A percentile compares a stretch with the other conserved stretches of the same genome.
Conservation (phyloP, 164 flowering plant genomes). For the Nymphaea colorata region DNA sequence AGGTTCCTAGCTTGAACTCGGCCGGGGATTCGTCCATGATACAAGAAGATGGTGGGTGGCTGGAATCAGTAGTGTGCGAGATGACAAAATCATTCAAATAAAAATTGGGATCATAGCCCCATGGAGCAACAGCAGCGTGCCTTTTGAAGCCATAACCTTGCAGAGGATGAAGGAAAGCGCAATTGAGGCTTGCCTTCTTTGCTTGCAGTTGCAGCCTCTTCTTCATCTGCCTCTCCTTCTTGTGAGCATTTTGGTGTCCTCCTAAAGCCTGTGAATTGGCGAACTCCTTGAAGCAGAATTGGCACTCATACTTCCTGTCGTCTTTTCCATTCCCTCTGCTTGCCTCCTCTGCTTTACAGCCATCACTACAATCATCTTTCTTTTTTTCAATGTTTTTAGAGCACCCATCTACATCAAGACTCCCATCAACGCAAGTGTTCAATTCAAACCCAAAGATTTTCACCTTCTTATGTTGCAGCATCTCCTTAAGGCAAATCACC, state of each 20-base stretch:
- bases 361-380: neutral
- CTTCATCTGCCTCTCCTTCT: constrained; percentile 84
- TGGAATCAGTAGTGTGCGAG: neutral
- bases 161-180: constrained; percentile 42
- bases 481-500: constrained; percentile 13
- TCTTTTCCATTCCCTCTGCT: constrained; percentile 6
- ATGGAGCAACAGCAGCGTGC: constrained; percentile 15
- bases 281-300: constrained; percentile 69
- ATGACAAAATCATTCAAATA: constrained; percentile 22
- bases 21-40: neutral
- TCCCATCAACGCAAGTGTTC: constrained; percentile 10
- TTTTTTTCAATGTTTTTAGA: constrained; percentile 10
- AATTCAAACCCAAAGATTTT: constrained; percentile 66
- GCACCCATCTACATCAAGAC: neutral
- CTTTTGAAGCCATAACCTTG: constrained; percentile 15
- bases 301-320: constrained; percentile 66
- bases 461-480: constrained; percentile 38
- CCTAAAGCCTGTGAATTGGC: constrained; percentile 90
- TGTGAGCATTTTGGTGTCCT: constrained; percentile 98
- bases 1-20: neutral
- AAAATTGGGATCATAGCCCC: constrained; percentile 31
- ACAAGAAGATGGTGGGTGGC: neutral
- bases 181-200: constrained; percentile 46
- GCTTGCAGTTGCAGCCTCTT: constrained; percentile 81
- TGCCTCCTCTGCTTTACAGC: constrained; percentile 9